phyloP scores from a whole-genome alignment of 768 basidiomycete species.

The Favolaschia claudopus region DNA sequence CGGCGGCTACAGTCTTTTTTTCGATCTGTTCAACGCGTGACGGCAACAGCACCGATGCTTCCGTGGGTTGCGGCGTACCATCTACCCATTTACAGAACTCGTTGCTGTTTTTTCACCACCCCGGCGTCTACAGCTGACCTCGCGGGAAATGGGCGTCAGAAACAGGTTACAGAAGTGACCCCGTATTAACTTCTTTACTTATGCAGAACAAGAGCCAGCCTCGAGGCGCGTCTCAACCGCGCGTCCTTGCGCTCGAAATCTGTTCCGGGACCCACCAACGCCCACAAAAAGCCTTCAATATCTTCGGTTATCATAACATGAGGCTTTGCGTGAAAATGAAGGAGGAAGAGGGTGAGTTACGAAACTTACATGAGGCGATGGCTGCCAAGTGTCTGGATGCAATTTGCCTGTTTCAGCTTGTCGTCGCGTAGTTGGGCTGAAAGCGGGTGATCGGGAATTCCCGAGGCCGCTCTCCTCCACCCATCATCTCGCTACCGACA shows the following conservation, averaged over 20 bases:
- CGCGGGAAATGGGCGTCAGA: not conserved
- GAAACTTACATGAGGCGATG: constrained; percentile 6
- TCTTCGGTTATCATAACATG: constrained; percentile 16
- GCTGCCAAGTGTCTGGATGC: constrained; percentile 2
- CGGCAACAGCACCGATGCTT: no score
- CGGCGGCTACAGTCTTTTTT: no score
- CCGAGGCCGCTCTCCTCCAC: constrained; percentile 20
- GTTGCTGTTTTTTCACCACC: no score
- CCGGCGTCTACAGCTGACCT: constrained; percentile 9
- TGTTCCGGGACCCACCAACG: constrained; percentile 21
- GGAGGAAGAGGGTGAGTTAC: not conserved
- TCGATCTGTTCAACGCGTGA: no score
- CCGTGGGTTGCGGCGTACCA: no score
- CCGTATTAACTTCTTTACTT: not conserved
- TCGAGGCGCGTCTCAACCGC: constrained; percentile 16
- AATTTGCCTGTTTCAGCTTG: constrained; percentile 11
- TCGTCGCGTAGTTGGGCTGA: not conserved
- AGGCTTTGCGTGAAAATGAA: constrained; percentile 7
- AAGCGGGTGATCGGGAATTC: constrained; percentile 2
- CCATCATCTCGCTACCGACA: constrained; percentile 16
- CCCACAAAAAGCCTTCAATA: constrained; percentile 14
- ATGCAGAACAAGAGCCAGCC: constrained; percentile 2
- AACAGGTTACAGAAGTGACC: no score
- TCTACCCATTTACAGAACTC: no score
- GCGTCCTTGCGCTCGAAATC: not conserved